phyloP scores from a whole-genome alignment of 2,329 filamentous ascomycete species.

The Paracoccidioides lutzii region DNA sequence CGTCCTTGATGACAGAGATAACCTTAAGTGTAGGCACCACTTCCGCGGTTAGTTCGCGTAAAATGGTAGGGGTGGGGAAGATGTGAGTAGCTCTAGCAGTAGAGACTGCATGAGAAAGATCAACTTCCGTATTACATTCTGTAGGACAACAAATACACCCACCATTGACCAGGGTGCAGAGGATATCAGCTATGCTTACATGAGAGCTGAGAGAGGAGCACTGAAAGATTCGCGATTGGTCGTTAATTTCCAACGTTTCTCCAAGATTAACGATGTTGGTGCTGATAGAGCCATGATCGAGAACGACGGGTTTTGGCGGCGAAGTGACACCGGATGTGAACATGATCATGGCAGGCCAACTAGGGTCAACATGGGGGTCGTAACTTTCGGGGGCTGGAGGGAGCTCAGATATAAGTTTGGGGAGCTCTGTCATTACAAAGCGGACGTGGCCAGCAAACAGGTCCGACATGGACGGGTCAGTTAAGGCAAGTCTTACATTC shows the following conservation, averaged over 20 bases:
- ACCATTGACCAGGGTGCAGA: background rate
- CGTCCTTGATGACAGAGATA: background rate
- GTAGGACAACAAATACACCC: background rate
- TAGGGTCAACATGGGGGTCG: background rate
- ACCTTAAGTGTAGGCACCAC: background rate
- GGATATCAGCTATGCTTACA: background rate
- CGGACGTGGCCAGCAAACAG: background rate
- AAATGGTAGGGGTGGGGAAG: background rate
- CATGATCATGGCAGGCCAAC: slow-evolving; percentile 8
- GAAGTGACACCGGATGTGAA: slow-evolving; percentile 19
- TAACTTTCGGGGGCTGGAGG: background rate
- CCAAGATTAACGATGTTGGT: background rate
- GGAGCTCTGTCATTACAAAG: background rate
- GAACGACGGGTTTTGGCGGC: slow-evolving; percentile 15
- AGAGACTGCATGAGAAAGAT: background rate
- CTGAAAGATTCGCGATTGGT: background rate
- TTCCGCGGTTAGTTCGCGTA: background rate
- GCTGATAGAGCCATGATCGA: background rate
- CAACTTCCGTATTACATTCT: background rate
- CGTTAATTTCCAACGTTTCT: background rate
- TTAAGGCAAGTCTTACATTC: background rate
- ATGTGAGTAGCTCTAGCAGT: background rate
- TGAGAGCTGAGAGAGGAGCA: background rate
- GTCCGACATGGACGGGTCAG: background rate
- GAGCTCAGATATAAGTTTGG: background rate